These are phyloP conservation scores for Fusarium sp. DNA, from an alignment of 2,329 filamentous ascomycete genomes.

Conservation along the genomic window DNA sequence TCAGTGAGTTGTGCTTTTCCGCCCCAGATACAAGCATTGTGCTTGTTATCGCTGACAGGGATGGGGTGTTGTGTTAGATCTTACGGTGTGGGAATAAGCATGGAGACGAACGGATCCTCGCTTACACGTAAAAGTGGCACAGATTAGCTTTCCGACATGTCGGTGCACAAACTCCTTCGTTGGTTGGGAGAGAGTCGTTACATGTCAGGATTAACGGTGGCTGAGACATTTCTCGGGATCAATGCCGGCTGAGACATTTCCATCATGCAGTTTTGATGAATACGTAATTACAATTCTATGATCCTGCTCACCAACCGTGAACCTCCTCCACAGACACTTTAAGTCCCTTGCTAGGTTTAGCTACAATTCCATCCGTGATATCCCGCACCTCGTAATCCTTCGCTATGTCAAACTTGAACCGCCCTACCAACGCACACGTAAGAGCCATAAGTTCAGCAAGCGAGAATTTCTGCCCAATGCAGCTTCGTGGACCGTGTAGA, in stretches of 20 bases:
- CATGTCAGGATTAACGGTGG: too few relatives aligned
- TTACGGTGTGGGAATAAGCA: constrained; percentile 15
- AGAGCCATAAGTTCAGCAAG: constrained; percentile 36
- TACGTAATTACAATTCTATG: not conserved
- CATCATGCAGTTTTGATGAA: not conserved
- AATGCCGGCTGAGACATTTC: not conserved
- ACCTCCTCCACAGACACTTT: constrained; percentile 6
- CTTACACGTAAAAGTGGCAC: not conserved
- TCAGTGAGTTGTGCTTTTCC: not conserved
- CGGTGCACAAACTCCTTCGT: not conserved
- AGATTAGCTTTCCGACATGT: not conserved
- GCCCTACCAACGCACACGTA: constrained; percentile 28
- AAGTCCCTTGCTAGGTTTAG: constrained; percentile 26
- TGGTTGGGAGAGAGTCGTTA: not conserved
- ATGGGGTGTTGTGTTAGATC: constrained; percentile 3
- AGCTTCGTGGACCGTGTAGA: constrained; percentile 64
- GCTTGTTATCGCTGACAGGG: not conserved
- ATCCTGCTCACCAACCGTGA: constrained; percentile 22
- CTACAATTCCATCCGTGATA: constrained; percentile 36
- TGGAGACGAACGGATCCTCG: not conserved
- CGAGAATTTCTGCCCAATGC: constrained; percentile 44
- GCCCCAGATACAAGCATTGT: not conserved
- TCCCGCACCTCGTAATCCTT: constrained; percentile 31
- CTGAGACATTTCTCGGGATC: too few relatives aligned
- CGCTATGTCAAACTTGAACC: constrained; percentile 28